Evolutionary conservation across 177 flowering plant genomes (phyloP), one percentile per base, ranked within the genome.

Genomic region (Vitis hybrid): DNA sequence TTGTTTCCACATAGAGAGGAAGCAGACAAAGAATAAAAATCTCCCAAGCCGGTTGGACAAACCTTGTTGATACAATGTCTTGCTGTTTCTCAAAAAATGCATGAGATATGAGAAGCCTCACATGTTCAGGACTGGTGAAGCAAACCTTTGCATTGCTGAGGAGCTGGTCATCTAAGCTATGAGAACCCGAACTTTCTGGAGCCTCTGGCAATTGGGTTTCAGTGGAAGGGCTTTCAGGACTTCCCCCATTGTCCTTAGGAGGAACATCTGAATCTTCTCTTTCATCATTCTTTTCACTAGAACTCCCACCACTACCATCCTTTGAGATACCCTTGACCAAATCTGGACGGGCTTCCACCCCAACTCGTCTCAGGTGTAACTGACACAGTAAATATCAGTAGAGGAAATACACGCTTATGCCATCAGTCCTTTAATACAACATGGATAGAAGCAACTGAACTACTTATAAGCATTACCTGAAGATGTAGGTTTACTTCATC

Each of bases 401-500:
- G 13, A 57, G 50, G 24, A 57, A 18, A 14, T 15, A 17, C 20
- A 17, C 51, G 9, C 21, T n/a, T n/a, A 6, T 11, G 14, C 58
- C 52, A 11, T 1, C 52, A 65, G n/a, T 54, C 17, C 41, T 24
- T 57, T 12, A 17, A 63, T 35, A 41, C 48, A 41, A 6, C 48
- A 41, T 41, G 48, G 10, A 41, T 41, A 41, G 48, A 41, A 41
- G 48, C 48, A 41, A 41, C 48, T 41, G 48, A 41, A 41, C 2
- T 41, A 41, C 48, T 41, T 41, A 41, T 41, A 41, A 41, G 48
- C 48, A 41, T 10, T 84, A 96, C 99, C 99, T 94, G 98, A 70
- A 96, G 92, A 84, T 96, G 97, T 60, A 96, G 82, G 81, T 94
- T 96, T 63, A 94, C 98, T 86, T 96, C 99, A 85, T 96, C 99